Conservation (phyloP, 805 yeast genomes). For the Kodamaea sagamina region DNA sequence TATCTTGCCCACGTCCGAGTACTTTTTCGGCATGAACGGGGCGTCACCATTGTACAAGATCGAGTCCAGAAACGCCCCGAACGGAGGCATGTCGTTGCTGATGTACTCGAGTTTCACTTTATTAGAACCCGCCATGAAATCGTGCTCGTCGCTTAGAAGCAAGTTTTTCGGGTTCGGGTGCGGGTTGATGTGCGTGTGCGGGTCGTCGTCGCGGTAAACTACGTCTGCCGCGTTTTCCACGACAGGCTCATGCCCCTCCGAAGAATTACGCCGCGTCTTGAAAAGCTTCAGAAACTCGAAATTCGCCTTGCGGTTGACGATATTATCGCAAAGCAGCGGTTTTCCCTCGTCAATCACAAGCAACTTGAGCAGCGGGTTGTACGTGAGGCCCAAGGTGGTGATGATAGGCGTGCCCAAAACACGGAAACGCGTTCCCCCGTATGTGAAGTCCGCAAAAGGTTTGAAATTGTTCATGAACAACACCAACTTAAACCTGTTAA, state of each 20-base stretch:
- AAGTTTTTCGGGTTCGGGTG: conserved; percentile 30
- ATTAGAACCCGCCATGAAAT: conserved; percentile 7
- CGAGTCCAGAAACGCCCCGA: conserved; percentile 37
- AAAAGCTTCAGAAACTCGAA: conserved; percentile 24
- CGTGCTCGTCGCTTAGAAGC: conserved; percentile 20
- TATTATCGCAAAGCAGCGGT: conserved; percentile 38
- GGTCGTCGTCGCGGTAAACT: conserved; percentile 9
- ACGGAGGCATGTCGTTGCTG: conserved; percentile 40
- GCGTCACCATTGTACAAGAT: conserved; percentile 21
- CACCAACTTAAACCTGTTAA: conserved; percentile 25
- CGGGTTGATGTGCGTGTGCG: conserved; percentile 30
- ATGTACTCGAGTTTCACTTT: conserved; percentile 17
- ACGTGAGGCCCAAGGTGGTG: conserved; percentile 29
- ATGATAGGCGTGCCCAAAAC: conserved; percentile 38
- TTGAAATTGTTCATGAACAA: conserved; percentile 38
- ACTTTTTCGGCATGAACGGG: conserved; percentile 33
- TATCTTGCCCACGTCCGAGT: conserved; percentile 34
- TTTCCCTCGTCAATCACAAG: conserved; percentile 35
- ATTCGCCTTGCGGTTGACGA: conserved; percentile 33
- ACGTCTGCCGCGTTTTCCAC: conserved; percentile 7
- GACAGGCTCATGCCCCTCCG: conserved; percentile 9
- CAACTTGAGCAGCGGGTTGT: conserved; percentile 37
- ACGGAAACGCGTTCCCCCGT: conserved; percentile 39
- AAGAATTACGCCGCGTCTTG: conserved; percentile 11
- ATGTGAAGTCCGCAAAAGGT: conserved; percentile 43